Evolutionary conservation across 176 grass and related monocot genomes (phyloP), one percentile per base, ranked within the genome.

Genomic region (Sorghum bicolor): DNA sequence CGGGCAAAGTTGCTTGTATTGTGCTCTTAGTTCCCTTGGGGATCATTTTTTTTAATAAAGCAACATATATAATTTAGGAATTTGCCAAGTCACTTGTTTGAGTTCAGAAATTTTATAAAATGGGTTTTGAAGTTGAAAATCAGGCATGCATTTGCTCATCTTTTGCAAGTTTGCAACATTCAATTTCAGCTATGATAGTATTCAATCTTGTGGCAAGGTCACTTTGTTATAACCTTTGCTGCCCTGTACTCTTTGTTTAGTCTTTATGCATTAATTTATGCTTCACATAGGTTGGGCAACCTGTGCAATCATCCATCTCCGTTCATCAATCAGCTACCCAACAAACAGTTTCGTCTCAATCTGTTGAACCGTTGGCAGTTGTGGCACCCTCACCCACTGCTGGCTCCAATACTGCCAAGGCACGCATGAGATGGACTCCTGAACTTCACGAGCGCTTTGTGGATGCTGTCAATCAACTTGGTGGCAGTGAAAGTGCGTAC

Each of bases 401-500:
- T 22, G 80, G 57, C 30, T 77, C 88, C 47, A 88, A 48, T 87
- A 75, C 89, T 69, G 67, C 87, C 39, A 99, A 92, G 90, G 78
- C 89, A 58, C 89, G 97, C 17, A 99, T 99, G 97, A 88, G 97
- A 75, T 99, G 97, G 97, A 99, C 91, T 58, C 93, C 91, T 63
- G 97, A 99, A 73, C 93, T 99, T 73, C 97, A 99, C 82, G 97
- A 96, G 67, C 83, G 89, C 25, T 99, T 99, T 80, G 91, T 99
- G 15, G 93, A 99, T 43, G 97, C 93, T 90, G 89, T 99, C 68
- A 96, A 92, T 84, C 61, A 85, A 75, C 97, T 99, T 86, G 97
- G 97, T 75, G 97, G 97, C 62, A 92, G 97, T 87, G 97, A 99
- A 94, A 99, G 97, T 99, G 76, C 4, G 91, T 91, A 68, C 64